Conservation (phyloP, 208 protist species). For the Leptomonas pyrrhocoris region DNA sequence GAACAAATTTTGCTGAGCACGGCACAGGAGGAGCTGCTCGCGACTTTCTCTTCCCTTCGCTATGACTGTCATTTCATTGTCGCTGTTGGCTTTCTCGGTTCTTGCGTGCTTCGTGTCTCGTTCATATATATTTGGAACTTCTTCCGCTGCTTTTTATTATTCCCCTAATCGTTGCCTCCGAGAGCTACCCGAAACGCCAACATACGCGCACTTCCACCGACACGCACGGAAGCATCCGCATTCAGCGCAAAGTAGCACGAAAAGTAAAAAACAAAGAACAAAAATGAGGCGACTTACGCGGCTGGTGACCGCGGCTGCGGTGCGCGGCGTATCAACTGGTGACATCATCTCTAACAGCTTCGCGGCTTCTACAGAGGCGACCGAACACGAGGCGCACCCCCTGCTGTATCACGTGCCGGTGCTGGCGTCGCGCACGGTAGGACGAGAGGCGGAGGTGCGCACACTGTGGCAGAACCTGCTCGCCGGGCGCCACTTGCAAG, state of each 20-base stretch:
- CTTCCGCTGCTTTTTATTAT: no score
- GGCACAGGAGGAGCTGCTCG: no score
- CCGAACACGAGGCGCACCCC: constrained; percentile 44
- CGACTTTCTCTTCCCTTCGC: no score
- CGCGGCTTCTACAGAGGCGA: neutral
- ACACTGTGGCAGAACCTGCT: constrained; percentile 88
- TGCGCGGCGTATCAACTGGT: constrained; percentile 4
- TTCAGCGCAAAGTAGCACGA: no score
- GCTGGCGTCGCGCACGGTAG: constrained; percentile 49
- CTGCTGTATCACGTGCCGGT: constrained; percentile 77
- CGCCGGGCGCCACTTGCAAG: constrained; percentile 60
- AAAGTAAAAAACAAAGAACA: neutral
- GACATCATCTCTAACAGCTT: constrained; percentile 32
- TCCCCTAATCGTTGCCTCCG: no score
- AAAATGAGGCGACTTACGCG: constrained; percentile 21
- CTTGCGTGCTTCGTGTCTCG: no score
- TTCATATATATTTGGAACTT: no score
- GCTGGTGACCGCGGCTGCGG: constrained; percentile 2
- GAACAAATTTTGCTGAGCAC: no score
- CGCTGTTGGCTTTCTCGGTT: no score
- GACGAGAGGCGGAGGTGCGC: constrained; percentile 70
- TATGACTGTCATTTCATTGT: no score
- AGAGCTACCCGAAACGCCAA: no score
- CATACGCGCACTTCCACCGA: neutral
- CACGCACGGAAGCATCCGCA: neutral